phyloP scores from a whole-genome alignment of 2,329 filamentous ascomycete species.

The Diaporthe humulicola region DNA sequence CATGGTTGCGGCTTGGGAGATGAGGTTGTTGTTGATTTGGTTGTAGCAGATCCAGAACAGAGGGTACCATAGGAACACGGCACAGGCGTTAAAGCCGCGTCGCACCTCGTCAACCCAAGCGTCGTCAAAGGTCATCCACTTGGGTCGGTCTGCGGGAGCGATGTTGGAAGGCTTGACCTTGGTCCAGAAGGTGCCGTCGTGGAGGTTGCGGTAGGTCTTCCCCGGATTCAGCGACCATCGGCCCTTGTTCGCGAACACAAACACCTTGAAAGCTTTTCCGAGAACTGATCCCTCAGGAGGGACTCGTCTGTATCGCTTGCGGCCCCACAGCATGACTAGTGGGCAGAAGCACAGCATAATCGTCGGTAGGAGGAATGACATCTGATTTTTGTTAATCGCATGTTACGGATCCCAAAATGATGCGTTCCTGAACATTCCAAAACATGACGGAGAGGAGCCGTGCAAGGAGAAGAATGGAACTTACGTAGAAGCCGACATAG shows the following conservation, averaged over 20 bases:
- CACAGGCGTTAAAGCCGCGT: conserved; percentile 76
- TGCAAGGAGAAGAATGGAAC: no score
- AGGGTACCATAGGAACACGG: conserved; percentile 78
- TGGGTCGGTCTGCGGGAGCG: conserved; percentile 57
- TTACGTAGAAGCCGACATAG: conserved; percentile 76
- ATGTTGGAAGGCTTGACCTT: conserved; percentile 47
- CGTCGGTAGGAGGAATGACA: conserved; percentile 71
- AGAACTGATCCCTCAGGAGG: conserved; percentile 73
- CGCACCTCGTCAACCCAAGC: conserved; percentile 81
- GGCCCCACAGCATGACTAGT: conserved; percentile 64
- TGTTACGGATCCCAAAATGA: no score
- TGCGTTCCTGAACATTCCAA: no score
- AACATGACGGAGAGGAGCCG: no score
- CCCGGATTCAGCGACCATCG: conserved; percentile 77
- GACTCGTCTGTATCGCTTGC: conserved; percentile 62
- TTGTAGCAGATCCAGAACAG: conserved; percentile 69
- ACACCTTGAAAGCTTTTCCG: conserved; percentile 68
- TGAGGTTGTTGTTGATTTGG: conserved; percentile 69
- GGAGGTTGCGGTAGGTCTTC: conserved; percentile 68
- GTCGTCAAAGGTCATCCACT: conserved; percentile 85
- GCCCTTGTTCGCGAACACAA: conserved; percentile 70
- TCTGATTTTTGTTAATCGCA: no score
- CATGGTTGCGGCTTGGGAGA: conserved; percentile 76
- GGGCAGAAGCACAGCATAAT: conserved; percentile 69
- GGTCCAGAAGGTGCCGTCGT: conserved; percentile 65